Evolutionary conservation across 208 protist genomes (phyloP), one percentile per base, ranked within the genome.

Genomic region (Leishmania major): DNA sequence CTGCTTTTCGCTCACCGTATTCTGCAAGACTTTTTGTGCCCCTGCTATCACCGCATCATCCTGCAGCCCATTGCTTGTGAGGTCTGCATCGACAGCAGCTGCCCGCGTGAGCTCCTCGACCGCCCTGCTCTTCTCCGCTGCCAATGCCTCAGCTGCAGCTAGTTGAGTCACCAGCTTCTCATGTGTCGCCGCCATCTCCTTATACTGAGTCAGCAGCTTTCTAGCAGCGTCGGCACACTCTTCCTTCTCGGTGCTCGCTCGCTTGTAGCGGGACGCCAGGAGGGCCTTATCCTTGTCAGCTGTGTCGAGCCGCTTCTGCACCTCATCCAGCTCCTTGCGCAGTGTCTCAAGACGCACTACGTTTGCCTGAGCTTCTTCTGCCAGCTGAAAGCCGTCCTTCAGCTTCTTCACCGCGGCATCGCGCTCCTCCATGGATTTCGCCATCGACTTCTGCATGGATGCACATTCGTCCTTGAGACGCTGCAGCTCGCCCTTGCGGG

Each of bases 221-320:
- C 77, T 74, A 62, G 81, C 69, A 37, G 81, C 80, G 22, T 81
- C 84, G 1, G 73, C 75, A 51, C 85, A 86, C 78, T 89, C 80
- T 43, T 89, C 88, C 47, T 89, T 91, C 74, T 91, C 88, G 4
- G 67, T 51, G 35, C 47, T 86, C n/a, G 80, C 85, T 2, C 80
- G 77, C 57, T 82, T 84, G 60, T 78, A 84, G 7, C 82, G 79
- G 2, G 79, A n/a, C n/a, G 77, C 72, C 64, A 84, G 40, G 3
- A 84, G 73, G 4, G 72, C 83, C 49, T 80, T 80, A 73, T 91
- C 85, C 60, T 81, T 81, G 43, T 83, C 71, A 19, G 79, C 59
- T 37, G 73, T 57, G 25, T 77, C 78, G 3, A 81, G 78, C 5
- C 76, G 75, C 62, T 77, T 25, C 55, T 79, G 55, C 45, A 90